These are phyloP conservation scores for Xylaria sp. DNA, from an alignment of 2,329 filamentous ascomycete species.

Conservation along the genomic window DNA sequence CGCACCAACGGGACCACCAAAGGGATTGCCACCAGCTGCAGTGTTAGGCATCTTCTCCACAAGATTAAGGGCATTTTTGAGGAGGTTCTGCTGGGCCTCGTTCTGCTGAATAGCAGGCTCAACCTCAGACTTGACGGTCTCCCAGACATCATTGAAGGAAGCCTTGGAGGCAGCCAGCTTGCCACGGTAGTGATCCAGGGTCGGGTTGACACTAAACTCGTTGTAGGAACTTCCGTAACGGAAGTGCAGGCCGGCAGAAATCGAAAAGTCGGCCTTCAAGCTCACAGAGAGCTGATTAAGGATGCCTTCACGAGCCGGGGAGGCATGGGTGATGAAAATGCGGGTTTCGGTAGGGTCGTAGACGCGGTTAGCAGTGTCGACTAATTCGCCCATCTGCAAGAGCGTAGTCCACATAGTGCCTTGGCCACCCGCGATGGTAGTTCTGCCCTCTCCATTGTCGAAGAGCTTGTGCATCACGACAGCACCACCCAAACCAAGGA, in stretches of 20 bases:
- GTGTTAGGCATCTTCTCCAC: conserved; percentile 98
- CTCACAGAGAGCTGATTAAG: conserved; percentile 96
- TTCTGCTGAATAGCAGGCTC: conserved; percentile 92
- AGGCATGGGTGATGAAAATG: conserved; percentile 94
- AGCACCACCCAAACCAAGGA: conserved; percentile 88
- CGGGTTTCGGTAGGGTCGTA: conserved; percentile 98
- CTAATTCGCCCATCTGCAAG: conserved; percentile 94
- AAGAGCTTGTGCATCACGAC: conserved; percentile 99
- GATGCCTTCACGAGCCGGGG: conserved; percentile 90
- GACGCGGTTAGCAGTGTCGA: conserved; percentile 95
- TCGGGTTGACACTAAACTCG: conserved; percentile 98
- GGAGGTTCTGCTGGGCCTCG: conserved; percentile 84
- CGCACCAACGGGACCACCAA: conserved; percentile 76
- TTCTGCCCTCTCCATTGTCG: conserved; percentile 95
- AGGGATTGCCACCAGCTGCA: conserved; percentile 92
- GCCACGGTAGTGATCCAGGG: conserved; percentile 94
- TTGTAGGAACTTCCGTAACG: conserved; percentile 99
- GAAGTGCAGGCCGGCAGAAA: conserved; percentile 97
- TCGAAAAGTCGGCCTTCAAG: conserved; percentile 95
- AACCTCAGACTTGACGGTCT: conserved; percentile 94
- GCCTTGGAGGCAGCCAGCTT: conserved; percentile 97
- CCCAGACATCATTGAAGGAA: conserved; percentile 99
- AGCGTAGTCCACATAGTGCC: conserved; percentile 99
- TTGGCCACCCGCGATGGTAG: conserved; percentile 95
- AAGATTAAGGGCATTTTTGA: conserved; percentile 85